Evolutionary conservation across 805 yeast species (phyloP).

Genomic region (Saturnispora diversa): DNA sequence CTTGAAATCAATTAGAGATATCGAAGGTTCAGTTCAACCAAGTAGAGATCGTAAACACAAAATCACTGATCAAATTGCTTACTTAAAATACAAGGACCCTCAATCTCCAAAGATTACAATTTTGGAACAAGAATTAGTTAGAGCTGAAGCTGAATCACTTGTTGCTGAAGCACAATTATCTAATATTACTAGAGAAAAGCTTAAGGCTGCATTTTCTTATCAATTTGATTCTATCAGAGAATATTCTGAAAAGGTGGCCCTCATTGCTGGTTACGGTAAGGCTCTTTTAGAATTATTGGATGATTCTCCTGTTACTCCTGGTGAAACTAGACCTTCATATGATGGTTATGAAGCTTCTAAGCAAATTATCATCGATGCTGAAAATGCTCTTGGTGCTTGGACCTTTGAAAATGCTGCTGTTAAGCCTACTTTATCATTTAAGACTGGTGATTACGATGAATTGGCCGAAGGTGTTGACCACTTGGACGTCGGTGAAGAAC

Average conservation of each 20-base stretch:
- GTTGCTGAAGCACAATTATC: constrained; percentile 91
- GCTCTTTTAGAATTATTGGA: constrained; percentile 76
- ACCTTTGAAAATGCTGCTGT: constrained; percentile 77
- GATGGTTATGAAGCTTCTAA: constrained; percentile 86
- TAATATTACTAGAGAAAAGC: constrained; percentile 79
- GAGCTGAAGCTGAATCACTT: constrained; percentile 86
- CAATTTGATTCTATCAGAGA: constrained; percentile 83
- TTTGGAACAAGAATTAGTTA: constrained; percentile 80
- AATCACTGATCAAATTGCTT: constrained; percentile 78
- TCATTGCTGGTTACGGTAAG: constrained; percentile 86
- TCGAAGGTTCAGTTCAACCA: constrained; percentile 83
- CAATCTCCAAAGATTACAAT: constrained; percentile 73
- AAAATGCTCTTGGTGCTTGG: constrained; percentile 76
- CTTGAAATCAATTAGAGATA: constrained; percentile 71
- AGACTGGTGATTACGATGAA: constrained; percentile 39
- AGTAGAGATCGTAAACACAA: constrained; percentile 80
- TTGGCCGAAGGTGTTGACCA: constrained; percentile 39
- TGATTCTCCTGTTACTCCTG: constrained; percentile 82
- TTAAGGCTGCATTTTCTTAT: constrained; percentile 75
- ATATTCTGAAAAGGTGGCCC: constrained; percentile 76
- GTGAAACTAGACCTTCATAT: constrained; percentile 85
- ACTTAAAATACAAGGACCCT: constrained; percentile 78
- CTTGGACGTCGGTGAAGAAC: constrained; percentile 45
- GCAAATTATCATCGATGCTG: constrained; percentile 81
- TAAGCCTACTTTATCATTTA: constrained; percentile 69